These are phyloP conservation scores for Rasamsonia emersonii DNA, from an alignment of 2,329 filamentous ascomycete species.

Conservation along the genomic window DNA sequence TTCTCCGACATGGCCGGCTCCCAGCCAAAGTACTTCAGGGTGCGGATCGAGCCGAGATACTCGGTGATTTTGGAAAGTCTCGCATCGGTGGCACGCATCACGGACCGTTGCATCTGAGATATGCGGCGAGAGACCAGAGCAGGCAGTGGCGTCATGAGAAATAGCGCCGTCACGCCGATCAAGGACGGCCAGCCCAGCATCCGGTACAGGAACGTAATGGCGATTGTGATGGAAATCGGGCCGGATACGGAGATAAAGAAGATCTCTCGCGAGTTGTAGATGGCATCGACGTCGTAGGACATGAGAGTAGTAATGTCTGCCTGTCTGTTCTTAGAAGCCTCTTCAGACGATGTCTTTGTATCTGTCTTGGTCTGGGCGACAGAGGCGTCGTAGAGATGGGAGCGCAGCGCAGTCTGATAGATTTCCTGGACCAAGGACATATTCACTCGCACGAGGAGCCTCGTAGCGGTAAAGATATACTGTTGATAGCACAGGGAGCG, in stretches of 20 bases:
- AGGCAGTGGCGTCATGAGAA: constrained; percentile 44
- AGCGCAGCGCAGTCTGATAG: constrained; percentile 47
- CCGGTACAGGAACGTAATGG: constrained; percentile 45
- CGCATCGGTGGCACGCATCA: constrained; percentile 48
- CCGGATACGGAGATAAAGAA: constrained; percentile 40
- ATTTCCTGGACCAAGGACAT: constrained; percentile 51
- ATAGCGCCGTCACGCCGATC: constrained; percentile 43
- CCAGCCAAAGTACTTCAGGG: constrained; percentile 56
- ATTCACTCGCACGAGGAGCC: constrained; percentile 49
- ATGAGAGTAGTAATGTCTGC: constrained; percentile 50
- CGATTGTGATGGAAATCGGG: constrained; percentile 40
- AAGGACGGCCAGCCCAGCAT: constrained; percentile 50
- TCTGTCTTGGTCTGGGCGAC: constrained; percentile 6
- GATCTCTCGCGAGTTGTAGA: constrained; percentile 45
- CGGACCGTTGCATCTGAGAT: constrained; percentile 43
- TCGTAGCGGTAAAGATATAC: constrained; percentile 50
- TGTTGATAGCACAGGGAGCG: constrained; percentile 48
- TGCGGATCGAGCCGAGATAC: constrained; percentile 49
- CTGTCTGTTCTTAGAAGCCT: constrained; percentile 32
- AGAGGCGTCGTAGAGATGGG: constrained; percentile 44
- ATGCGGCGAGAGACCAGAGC: constrained; percentile 43
- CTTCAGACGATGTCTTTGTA: constrained; percentile 13
- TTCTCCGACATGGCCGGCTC: constrained; percentile 46
- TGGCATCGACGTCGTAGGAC: constrained; percentile 50
- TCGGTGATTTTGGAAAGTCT: constrained; percentile 52